These are phyloP conservation scores for Exophiala sp. DNA, from an alignment of 2,329 filamentous ascomycete genomes.

Conservation along the genomic window DNA sequence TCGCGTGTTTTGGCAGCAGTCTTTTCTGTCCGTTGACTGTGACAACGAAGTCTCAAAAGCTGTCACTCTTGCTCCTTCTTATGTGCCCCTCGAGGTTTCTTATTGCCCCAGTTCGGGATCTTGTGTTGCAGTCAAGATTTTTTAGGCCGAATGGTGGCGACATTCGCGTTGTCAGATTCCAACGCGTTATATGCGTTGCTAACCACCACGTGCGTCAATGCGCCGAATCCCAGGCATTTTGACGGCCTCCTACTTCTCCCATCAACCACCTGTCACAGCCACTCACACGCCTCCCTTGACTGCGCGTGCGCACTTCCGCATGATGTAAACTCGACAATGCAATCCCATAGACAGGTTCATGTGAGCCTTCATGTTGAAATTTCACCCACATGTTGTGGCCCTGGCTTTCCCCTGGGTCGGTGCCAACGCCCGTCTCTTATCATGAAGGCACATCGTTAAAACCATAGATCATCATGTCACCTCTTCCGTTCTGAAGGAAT, in stretches of 20 bases:
- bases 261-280: background rate
- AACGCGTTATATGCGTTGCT: slow-evolving; percentile 16
- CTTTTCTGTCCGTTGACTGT: too few species aligned
- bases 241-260: background rate
- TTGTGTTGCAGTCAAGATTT: background rate
- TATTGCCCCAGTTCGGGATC: background rate
- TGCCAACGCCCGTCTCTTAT: background rate
- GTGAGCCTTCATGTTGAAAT: background rate
- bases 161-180: background rate
- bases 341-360: background rate
- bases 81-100: background rate
- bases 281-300: slow-evolving; percentile 3
- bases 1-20: too few species aligned
- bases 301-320: slow-evolving; percentile 14
- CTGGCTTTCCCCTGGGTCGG: background rate
- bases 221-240: background rate
- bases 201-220: slow-evolving; percentile 16
- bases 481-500: too few species aligned
- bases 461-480: too few species aligned
- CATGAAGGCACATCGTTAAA: background rate
- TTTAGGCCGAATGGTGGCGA: slow-evolving; percentile 11
- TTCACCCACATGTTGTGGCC: background rate
- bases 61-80: background rate
- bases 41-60: too few species aligned
- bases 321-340: slow-evolving; percentile 6